Base-by-base conservation (phyloP, 78 protist species). In the Cavenderia fasciculata region DNA sequence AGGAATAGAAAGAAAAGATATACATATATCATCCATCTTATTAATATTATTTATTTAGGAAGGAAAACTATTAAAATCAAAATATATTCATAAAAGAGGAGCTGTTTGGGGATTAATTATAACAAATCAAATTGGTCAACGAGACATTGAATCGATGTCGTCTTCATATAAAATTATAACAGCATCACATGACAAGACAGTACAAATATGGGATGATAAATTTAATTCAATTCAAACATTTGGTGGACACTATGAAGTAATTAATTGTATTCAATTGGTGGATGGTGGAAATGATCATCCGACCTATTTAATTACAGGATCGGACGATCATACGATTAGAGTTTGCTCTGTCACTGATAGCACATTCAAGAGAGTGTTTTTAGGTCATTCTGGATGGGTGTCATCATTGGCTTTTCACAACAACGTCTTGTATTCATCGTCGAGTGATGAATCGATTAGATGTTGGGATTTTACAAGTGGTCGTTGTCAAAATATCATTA, bases 181-280 rank as follows among this genome's bases (percentile, higher is more conserved):
- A 31, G 63, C 92, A 49, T 70, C 76, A 44, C 92, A 86, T 70
- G 92, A 75, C 54, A 86, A 86, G 31, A 74, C 77, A 14, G 54
- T 71, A 41, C 92, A 75, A 74, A 11, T 33, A 2, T 59, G 77
- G 77, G 54, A 86, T 65, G 72, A 47, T 14, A 16, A 25, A 4
- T 62, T 75, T 2, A 47, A 70, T 1, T 14, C 46, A 1, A 25
- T 63, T 7, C 56, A 70, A 21, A 43, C 92, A 47, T 63, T 56
- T 34, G n/a, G 47, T 14, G 92, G 85, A 18, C 85, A 86, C n/a
- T 54, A 59, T 70, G 73, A 68, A 40, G 19, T 74, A 14, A 75
- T 86, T 11, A 86, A 74, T 70, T 63, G 74, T 31, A 36, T 86
- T 18, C 16, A n/a, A 23, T 16, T 36, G 1, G 23, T 31, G 8